Evolutionary conservation across 2,329 filamentous ascomycete species (phyloP).

Genomic region (Clathrospora elynae): DNA sequence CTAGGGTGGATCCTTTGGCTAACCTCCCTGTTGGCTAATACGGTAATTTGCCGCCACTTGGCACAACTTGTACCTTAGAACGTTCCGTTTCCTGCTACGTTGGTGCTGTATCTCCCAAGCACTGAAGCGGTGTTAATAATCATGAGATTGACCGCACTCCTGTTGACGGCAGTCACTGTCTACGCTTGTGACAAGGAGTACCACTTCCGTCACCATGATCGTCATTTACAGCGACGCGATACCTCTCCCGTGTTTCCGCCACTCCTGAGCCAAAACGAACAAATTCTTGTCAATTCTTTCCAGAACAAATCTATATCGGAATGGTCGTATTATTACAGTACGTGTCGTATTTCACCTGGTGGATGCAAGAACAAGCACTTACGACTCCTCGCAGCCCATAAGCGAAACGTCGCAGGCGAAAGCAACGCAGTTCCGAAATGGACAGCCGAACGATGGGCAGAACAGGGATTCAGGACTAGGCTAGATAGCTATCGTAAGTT

Average conservation of each 20-base stretch:
- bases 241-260: slow-evolving; percentile 36
- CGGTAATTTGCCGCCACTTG: background rate
- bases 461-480: slow-evolving; percentile 38
- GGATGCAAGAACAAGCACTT: background rate
- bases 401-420: slow-evolving; percentile 35
- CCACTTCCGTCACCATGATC: slow-evolving; percentile 16
- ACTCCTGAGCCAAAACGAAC: slow-evolving; percentile 40
- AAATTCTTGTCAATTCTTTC: slow-evolving; percentile 47
- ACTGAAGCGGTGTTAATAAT: background rate
- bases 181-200: slow-evolving; percentile 8
- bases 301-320: slow-evolving; percentile 46
- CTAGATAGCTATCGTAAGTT: slow-evolving; percentile 42
- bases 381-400: slow-evolving; percentile 29
- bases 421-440: slow-evolving; percentile 46
- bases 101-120: background rate
- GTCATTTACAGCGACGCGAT: slow-evolving; percentile 29
- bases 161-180: background rate
- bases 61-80: background rate
- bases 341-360: slow-evolving; percentile 3
- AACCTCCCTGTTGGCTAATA: slow-evolving; percentile 1
- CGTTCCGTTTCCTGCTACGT: background rate
- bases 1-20: background rate
- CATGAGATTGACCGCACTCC: background rate
- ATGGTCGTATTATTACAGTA: slow-evolving; percentile 45
- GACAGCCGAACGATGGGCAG: slow-evolving; percentile 41